Evolutionary conservation across 2,329 filamentous ascomycete species (phyloP), one percentile per base, ranked within the genome.

Genomic region (Leptographium lundbergii): DNA sequence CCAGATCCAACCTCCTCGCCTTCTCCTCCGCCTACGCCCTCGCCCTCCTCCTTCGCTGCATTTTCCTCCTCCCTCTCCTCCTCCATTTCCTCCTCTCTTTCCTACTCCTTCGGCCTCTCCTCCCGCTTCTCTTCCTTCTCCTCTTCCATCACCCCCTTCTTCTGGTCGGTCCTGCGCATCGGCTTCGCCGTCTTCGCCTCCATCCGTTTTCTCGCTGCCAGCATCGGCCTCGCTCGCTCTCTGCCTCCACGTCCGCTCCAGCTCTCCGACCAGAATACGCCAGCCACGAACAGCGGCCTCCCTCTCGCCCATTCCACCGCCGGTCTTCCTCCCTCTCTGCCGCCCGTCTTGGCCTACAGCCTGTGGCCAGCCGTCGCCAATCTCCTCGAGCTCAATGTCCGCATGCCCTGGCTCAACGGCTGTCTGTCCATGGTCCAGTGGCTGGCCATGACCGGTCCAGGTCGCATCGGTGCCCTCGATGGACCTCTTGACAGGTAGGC

Each of bases 331-430:
- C 27, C 51, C 7, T 29, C 13, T 36, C 51, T 59, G 57, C 22
- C 78, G 60, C 87, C 90, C 57, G 80, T 96, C 65, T 74, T 94
- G 61, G 80, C 81, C 64, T 96, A 94, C 79, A 83, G 81, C 66
- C 70, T 89, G 57, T 96, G 88, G 85, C 77, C 84, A 66, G 89
- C 88, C 72, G 71, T 86, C 59, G 85, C 84, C 62, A 85, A 83
- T 70, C 72, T 95, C 63, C 73, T 91, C 65, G 85, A 91, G 76
- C 73, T 96, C 68, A 79, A 86, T 65, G 72, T 76, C 64, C 88
- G 90, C 72, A 95, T 96, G 90, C 92, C 92, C 63, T 97, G 92
- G 92, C 80, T 96, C 59, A 80, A 79, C 68, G 89, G 89, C 69
- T 75, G 82, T 65, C 71, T 94, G 61, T 87, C 88, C 60, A 81